Evolutionary conservation across 2,329 filamentous ascomycete genomes (phyloP).

Genomic region (Emergomyces orientalis): DNA sequence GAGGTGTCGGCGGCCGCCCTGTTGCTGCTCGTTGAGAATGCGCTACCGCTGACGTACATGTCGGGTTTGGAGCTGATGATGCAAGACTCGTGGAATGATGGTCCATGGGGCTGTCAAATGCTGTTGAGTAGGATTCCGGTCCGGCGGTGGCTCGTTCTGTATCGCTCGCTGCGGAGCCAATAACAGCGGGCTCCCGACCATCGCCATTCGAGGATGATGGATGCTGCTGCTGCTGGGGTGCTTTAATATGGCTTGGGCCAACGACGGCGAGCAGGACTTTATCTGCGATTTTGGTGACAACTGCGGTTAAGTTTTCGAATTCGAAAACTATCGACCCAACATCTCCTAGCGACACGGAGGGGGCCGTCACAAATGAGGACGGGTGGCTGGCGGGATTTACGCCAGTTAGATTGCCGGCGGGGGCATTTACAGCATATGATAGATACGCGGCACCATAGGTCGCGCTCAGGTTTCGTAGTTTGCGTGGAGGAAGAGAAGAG

Average conservation of each 20-base stretch:
- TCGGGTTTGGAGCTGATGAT: constrained; percentile 15
- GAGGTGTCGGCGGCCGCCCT: not conserved
- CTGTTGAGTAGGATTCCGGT: constrained; percentile 9
- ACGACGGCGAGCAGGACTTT: constrained; percentile 36
- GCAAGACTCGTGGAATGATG: constrained; percentile 11
- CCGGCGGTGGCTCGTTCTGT: constrained; percentile 11
- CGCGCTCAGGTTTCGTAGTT: constrained; percentile 35
- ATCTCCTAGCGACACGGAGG: constrained; percentile 33
- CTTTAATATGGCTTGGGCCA: constrained; percentile 21
- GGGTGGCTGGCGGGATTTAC: constrained; percentile 36
- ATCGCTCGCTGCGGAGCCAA: constrained; percentile 15
- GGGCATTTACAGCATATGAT: constrained; percentile 33
- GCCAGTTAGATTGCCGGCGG: constrained; percentile 34
- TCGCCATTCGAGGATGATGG: not conserved
- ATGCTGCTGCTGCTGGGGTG: not conserved
- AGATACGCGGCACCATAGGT: constrained; percentile 38
- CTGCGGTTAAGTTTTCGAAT: constrained; percentile 31
- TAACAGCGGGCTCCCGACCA: not conserved
- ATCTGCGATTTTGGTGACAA: constrained; percentile 35
- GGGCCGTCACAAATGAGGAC: constrained; percentile 35
- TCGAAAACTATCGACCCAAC: constrained; percentile 39
- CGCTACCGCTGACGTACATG: not conserved
- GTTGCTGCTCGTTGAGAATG: not conserved
- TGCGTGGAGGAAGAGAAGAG: constrained; percentile 31
- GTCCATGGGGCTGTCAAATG: constrained; percentile 9